Base-by-base conservation (phyloP, 768 basidiomycete species). In the Leucosporidium scottii region DNA sequence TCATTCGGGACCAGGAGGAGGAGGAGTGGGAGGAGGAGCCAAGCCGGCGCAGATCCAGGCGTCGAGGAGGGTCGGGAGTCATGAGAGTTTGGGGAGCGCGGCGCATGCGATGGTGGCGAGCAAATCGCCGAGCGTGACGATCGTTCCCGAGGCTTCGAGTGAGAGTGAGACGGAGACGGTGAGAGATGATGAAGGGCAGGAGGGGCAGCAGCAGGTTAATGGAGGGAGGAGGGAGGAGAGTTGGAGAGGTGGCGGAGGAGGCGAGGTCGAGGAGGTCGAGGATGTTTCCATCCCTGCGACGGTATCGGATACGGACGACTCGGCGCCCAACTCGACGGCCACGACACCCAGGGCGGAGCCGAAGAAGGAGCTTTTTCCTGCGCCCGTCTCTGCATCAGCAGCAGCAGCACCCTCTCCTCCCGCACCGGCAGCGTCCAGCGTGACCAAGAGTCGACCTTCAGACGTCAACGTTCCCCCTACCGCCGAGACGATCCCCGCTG, bases 11-110 rank as follows among this genome's bases (percentile, higher is more conserved):
- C 53, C 48, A 25, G 36, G 21, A 51, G 27, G 17, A 27, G 36
- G 15, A 31, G 50, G 34, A 57, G 25, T 57, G 1, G 17, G 48
- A 5, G 54, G 36, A 5, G 62, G 53, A 59, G 65, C 49, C 21
- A 21, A 55, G 36, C 70, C 66, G 13, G 63, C 62, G 28, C 56
- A 64, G 58, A 67, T 70, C n/a, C 62, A 67, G 55, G 59, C 65
- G 36, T 39, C 55, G 31, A 51, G 44, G 28, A 34, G 44, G 50
- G 25, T 64, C 27, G 64, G 21, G 12, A 17, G 59, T 44, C 3
- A 54, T 47, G 13, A 69, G 25, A 27, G 28, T 18, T 18, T 55
- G 17, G 25, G 49, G 28, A 39, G 60, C 31, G n/a, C 21, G 44
- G 8, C 17, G n/a, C 20, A 27, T 50, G 28, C 56, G 27, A 20